Conservation (phyloP, 495 filamentous ascomycete genomes). For the Aspergillus leporis region DNA sequence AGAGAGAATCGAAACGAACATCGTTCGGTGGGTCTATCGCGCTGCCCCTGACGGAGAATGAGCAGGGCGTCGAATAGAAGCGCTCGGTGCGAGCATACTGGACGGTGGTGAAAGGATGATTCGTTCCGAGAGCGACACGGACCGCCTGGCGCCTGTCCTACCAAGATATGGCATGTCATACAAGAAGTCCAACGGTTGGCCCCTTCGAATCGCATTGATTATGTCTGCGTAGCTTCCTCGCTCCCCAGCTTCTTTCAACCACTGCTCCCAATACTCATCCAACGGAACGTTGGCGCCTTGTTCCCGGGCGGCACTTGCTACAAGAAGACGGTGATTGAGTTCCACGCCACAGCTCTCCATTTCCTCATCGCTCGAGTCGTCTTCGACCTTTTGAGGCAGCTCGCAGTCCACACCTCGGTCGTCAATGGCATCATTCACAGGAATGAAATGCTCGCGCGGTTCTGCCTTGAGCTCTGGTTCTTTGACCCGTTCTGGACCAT, state of each 20-base stretch:
- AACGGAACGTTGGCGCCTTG: conserved; percentile 62
- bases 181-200: conserved; percentile 36
- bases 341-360: conserved; percentile 70
- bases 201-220: conserved; percentile 42
- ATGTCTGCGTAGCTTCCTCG: conserved; percentile 48
- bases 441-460: conserved; percentile 29
- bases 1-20: conserved; percentile 1
- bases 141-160: conserved; percentile 19
- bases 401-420: conserved; percentile 27
- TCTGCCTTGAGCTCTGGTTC: conserved; percentile 34
- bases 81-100: conserved; percentile 16
- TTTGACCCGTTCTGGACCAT: conserved; percentile 31
- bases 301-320: conserved; percentile 65
- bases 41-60: conserved; percentile 26
- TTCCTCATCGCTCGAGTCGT: conserved; percentile 67
- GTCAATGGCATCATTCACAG: conserved; percentile 24
- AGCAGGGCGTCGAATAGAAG: conserved; percentile 22
- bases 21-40: conserved; percentile 16
- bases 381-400: conserved; percentile 42
- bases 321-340: conserved; percentile 71
- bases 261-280: conserved; percentile 83
- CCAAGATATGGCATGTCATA: conserved; percentile 26
- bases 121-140: conserved; percentile 22
- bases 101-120: conserved; percentile 22
- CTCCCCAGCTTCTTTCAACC: conserved; percentile 79